Conservation (phyloP, 1,284 basidiomycete genomes). For the Peniophora sp. region DNA sequence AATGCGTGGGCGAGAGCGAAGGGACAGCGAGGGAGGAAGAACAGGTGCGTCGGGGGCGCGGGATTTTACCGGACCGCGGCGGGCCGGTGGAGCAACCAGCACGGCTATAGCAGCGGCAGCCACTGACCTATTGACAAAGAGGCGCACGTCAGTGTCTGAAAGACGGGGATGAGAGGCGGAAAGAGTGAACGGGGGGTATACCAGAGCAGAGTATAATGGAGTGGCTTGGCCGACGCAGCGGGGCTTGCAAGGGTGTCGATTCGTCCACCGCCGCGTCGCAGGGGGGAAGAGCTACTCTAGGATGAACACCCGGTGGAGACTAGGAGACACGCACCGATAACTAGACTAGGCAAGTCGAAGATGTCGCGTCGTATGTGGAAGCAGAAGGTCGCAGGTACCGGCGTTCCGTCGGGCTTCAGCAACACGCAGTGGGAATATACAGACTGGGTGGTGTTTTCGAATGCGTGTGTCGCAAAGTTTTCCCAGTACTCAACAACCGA, state of each 20-base stretch:
- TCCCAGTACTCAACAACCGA: slow-evolving; percentile 94
- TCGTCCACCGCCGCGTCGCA: neutral
- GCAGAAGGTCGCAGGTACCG: slow-evolving; percentile 84
- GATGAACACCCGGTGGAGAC: neutral
- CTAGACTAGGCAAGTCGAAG: slow-evolving; percentile 80
- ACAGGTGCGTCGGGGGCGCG: neutral
- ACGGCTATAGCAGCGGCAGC: slow-evolving; percentile 57
- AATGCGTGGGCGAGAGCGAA: neutral
- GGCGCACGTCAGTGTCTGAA: neutral
- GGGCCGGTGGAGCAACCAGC: slow-evolving; percentile 3
- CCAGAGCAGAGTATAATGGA: neutral
- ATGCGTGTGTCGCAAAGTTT: slow-evolving; percentile 89
- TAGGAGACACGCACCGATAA: slow-evolving; percentile 57
- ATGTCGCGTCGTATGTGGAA: slow-evolving; percentile 90
- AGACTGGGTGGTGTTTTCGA: slow-evolving; percentile 93
- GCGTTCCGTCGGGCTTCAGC: slow-evolving; percentile 75
- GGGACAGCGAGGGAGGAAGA: neutral
- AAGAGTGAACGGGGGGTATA: neutral
- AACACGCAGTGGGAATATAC: slow-evolving; percentile 88
- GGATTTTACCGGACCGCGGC: neutral
- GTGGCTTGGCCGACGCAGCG: slow-evolving; percentile 5
- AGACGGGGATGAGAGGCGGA: neutral
- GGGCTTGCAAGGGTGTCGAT: neutral
- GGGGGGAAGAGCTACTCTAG: neutral
- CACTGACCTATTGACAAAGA: slow-evolving; percentile 53